Evolutionary conservation across 2,329 filamentous ascomycete genomes (phyloP).

Genomic region (Ophiostoma ulmi): DNA sequence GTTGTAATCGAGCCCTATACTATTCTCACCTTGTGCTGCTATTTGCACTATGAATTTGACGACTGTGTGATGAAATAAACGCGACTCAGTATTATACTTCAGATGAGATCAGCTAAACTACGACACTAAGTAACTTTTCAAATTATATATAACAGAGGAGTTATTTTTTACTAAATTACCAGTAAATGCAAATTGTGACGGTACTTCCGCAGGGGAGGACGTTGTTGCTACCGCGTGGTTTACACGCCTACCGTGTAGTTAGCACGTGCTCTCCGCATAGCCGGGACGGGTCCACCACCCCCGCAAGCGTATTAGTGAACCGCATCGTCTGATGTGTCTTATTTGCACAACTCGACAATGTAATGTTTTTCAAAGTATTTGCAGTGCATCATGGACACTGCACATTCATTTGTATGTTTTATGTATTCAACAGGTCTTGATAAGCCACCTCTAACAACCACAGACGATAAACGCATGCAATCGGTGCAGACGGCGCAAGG

Average conservation of each 20-base stretch:
- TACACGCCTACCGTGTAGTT: neutral
- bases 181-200: neutral
- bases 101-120: too few species aligned
- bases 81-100: too few species aligned
- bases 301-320: neutral
- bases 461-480: conserved; percentile 23
- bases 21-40: neutral
- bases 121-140: too few species aligned
- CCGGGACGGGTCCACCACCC: neutral
- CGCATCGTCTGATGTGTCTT: neutral
- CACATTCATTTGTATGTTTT: neutral
- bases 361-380: neutral
- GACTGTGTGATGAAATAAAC: too few species aligned
- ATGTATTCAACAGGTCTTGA: neutral
- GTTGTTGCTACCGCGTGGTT: neutral
- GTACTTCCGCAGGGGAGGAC: too few species aligned
- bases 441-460: neutral
- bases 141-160: too few species aligned
- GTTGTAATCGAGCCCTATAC: too few species aligned
- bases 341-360: too few species aligned
- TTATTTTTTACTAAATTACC: neutral
- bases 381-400: neutral
- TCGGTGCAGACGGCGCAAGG: conserved; percentile 21
- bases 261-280: neutral
- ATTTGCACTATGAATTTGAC: neutral